Conservation (phyloP, 2,329 filamentous ascomycete genomes). For the Fusarium nurragi region DNA sequence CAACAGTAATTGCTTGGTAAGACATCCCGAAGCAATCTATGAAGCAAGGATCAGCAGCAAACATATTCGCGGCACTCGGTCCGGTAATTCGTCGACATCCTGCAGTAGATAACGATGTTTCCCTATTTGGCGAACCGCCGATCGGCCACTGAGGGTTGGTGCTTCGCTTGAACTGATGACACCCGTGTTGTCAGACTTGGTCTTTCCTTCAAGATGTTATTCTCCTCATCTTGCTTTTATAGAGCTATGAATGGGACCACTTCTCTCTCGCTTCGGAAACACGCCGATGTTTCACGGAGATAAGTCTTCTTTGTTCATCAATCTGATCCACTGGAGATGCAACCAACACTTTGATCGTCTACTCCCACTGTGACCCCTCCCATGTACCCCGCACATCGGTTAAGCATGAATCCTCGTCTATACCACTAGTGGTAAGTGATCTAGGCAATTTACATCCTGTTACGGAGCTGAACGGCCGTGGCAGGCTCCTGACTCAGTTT, state of each 20-base stretch:
- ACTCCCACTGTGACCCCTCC: not conserved
- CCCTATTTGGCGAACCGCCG: not conserved
- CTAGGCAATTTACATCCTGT: not conserved
- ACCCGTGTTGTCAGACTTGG: too few relatives aligned
- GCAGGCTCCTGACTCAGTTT: too few relatives aligned
- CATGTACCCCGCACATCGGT: conserved; percentile 21
- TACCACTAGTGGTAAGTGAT: not conserved
- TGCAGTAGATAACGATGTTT: not conserved
- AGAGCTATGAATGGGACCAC: too few relatives aligned
- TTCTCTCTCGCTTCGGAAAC: not conserved
- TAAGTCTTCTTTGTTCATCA: not conserved
- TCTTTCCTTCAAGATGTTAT: too few relatives aligned
- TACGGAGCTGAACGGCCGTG: not conserved
- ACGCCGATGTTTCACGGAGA: not conserved
- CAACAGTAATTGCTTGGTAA: conserved; percentile 2
- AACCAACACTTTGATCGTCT: not conserved
- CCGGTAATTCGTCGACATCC: conserved; percentile 4
- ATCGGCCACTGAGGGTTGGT: not conserved
- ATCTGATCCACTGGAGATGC: not conserved
- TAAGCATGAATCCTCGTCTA: not conserved
- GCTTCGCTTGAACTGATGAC: too few relatives aligned
- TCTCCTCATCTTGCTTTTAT: too few relatives aligned
- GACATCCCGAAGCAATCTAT: not conserved
- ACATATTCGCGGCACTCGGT: not conserved
- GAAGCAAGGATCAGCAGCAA: not conserved